Percentiles rank a stretch among this genome's conserved stretches.
These are phyloP conservation scores for Endoconidiophora laricicola DNA, from an alignment of 2,329 filamentous ascomycete genomes.

Conservation along the genomic window DNA sequence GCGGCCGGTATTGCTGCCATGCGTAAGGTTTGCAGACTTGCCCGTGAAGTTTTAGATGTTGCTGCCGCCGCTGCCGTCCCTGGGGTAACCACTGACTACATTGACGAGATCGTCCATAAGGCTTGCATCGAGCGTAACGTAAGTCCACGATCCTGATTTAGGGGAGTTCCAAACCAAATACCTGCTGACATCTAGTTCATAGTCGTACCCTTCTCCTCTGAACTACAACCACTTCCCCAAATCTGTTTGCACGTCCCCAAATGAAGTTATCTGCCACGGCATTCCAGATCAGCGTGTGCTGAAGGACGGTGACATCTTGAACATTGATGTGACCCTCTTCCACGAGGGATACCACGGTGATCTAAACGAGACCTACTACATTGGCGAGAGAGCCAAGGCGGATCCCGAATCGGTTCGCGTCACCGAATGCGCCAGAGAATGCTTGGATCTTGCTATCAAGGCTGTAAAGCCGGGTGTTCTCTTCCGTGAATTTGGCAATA, in stretches of 20 bases:
- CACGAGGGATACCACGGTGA: conserved; percentile 92
- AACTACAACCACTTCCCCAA: conserved; percentile 97
- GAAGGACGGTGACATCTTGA: conserved; percentile 86
- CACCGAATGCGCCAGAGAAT: conserved; percentile 78
- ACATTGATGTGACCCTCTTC: conserved; percentile 90
- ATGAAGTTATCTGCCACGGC: conserved; percentile 97
- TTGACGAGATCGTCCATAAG: conserved; percentile 89
- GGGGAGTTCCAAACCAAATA: background rate
- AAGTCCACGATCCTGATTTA: conserved; percentile 22
- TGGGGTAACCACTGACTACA: conserved; percentile 90
- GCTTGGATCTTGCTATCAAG: conserved; percentile 77
- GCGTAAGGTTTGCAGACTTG: conserved; percentile 78
- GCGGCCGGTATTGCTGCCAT: conserved; percentile 71
- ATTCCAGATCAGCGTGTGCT: conserved; percentile 84
- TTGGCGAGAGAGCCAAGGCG: conserved; percentile 70
- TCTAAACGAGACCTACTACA: conserved; percentile 96
- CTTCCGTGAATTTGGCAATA: conserved; percentile 83
- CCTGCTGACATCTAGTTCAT: conserved; percentile 11
- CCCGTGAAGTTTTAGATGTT: conserved; percentile 83
- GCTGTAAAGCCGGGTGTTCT: conserved; percentile 84
- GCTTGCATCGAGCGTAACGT: conserved; percentile 87
- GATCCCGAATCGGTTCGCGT: conserved; percentile 80
- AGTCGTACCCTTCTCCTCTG: conserved; percentile 88
- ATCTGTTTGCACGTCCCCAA: conserved; percentile 88
- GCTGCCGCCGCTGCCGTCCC: conserved; percentile 69